Base-by-base conservation (phyloP, 805 yeast species). In the Ogataea siamensis region DNA sequence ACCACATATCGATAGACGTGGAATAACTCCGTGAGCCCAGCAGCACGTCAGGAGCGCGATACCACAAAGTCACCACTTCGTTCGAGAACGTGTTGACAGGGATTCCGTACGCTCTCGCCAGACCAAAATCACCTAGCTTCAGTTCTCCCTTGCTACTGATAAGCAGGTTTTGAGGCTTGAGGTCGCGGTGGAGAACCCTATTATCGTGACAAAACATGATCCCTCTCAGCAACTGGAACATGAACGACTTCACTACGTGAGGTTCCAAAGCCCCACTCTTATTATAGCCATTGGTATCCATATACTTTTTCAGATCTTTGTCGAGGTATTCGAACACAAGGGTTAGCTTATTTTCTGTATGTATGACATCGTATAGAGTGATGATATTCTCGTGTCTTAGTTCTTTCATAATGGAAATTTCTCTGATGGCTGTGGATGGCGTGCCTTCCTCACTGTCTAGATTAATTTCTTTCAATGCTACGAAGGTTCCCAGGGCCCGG, bases 41-140 rank as follows among this genome's bases (percentile, higher is more conserved):
- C 36, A 93, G 68, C 20, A 93, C 98, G 59, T 91, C 99, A 0
- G 99, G 99, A 0, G 98, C 96, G 48, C 99, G 76, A 64, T 91
- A 91, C 99, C 99, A 93, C 47, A 93, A 68, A 0, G 99, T 93
- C 30, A 93, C 99, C 37, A 93, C 98, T 62, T 93, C 99, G 63
- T 91, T 93, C 14, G 96, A 87, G 57, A 89, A 93, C 0, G 99
- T 93, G 66, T 94, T 88, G 46, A 93, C 91, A 2, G 99, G 99
- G 37, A 93, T 94, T 12, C 99, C 99, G 66, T 87, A 93, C 4
- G 99, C 99, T 47, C 99, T 72, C 0, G 98, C 98, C 41, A 93
- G 73, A 24, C 99, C 99, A 60, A 93, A 93, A 68, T 93, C 99
- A 25, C 96, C 99, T 46, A 93, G 69, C 60, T 93, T 93, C 53